These are phyloP conservation scores for Mucor indicus DNA, from an alignment of 371 early-diverging fungal genomes.

Conservation along the genomic window DNA sequence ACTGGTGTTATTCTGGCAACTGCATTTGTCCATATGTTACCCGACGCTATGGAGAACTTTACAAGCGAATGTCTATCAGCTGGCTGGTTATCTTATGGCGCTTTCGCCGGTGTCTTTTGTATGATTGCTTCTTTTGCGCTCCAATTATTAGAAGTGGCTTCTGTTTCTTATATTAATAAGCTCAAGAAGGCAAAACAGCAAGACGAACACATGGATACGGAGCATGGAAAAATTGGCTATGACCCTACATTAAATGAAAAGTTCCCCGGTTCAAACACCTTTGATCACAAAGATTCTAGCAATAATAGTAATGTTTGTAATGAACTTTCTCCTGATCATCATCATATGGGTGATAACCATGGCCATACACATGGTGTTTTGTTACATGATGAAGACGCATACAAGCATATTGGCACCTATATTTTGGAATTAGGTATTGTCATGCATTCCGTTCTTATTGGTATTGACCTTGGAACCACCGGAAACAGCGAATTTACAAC, in stretches of 20 bases:
- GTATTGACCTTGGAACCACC: conserved; percentile 74
- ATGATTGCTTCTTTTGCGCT: conserved; percentile 45
- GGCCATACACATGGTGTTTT: conserved; percentile 39
- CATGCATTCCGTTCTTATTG: conserved; percentile 86
- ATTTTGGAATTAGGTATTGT: conserved; percentile 84
- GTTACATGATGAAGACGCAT: conserved; percentile 28
- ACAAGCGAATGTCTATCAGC: conserved; percentile 33
- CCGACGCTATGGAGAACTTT: conserved; percentile 39
- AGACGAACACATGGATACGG: background rate
- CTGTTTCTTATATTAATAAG: conserved; percentile 27
- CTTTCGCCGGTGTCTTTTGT: conserved; percentile 45
- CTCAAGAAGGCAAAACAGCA: conserved; percentile 5
- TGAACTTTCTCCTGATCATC: background rate
- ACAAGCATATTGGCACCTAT: conserved; percentile 44
- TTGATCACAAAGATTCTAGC: too few species aligned
- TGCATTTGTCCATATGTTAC: conserved; percentile 49
- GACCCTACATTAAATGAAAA: too few species aligned
- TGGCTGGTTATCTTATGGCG: conserved; percentile 34
- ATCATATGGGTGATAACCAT: conserved; percentile 6
- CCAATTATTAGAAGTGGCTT: conserved; percentile 37
- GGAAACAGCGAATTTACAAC: conserved; percentile 61
- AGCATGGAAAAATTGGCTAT: too few species aligned
- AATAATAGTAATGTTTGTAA: too few species aligned
- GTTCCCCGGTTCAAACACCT: too few species aligned
- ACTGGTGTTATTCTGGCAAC: conserved; percentile 47